phyloP scores from a whole-genome alignment of 225 moss, liverwort and hornwort species.

The Physcomitrellopsis africana region DNA sequence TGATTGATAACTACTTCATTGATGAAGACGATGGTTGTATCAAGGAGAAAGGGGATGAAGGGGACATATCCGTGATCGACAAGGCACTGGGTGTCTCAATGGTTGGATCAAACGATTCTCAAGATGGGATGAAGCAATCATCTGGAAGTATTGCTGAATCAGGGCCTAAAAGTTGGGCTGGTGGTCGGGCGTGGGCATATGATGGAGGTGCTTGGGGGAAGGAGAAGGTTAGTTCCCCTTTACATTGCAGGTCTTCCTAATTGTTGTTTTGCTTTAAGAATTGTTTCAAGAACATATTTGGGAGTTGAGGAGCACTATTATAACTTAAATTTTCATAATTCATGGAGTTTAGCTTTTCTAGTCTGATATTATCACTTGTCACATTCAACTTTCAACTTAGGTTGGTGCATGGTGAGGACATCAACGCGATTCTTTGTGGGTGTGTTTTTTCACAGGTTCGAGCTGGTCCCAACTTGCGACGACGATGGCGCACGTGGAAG shows the following conservation, averaged over 20 bases:
- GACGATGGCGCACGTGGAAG: slow-evolving; percentile 96
- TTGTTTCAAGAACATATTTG: no score
- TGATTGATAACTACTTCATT: slow-evolving; percentile 90
- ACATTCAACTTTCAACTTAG: not conserved
- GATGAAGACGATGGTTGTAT: slow-evolving; percentile 79
- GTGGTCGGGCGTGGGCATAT: slow-evolving; percentile 94
- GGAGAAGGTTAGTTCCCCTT: slow-evolving; percentile 52
- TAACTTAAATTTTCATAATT: not conserved
- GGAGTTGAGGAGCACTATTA: no score
- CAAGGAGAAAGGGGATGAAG: slow-evolving; percentile 88
- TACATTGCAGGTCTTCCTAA: no score
- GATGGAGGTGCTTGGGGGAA: slow-evolving; percentile 85
- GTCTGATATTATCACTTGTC: slow-evolving; percentile 6
- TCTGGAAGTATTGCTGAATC: slow-evolving; percentile 49
- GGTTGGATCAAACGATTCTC: slow-evolving; percentile 77
- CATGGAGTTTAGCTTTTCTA: not conserved
- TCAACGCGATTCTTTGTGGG: slow-evolving; percentile 21
- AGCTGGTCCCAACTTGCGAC: slow-evolving; percentile 68
- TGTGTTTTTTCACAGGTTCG: slow-evolving; percentile 40
- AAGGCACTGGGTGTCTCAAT: slow-evolving; percentile 81
- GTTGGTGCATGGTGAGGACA: not conserved
- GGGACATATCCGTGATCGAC: slow-evolving; percentile 89
- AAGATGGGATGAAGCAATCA: slow-evolving; percentile 68
- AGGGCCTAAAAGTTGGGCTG: slow-evolving; percentile 63
- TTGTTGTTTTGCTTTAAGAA: no score